Evolutionary conservation across 768 basidiomycete species (phyloP), one percentile per base, ranked within the genome.

Genomic region (Amanita rimosa): DNA sequence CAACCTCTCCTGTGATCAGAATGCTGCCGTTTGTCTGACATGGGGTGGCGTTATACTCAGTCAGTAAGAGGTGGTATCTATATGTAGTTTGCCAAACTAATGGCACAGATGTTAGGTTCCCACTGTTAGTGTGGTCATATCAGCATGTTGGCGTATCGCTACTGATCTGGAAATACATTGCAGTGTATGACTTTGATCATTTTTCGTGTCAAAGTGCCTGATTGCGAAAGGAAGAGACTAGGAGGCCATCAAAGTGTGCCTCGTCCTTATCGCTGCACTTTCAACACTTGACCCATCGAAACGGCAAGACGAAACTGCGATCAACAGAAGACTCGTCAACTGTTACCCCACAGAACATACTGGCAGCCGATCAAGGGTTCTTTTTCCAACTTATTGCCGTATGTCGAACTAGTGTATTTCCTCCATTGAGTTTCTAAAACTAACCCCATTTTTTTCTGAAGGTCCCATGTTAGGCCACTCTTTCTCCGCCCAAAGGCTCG

Each of bases 1-100:
- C 21, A 74, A 72, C 52, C 79, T 72, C 55, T 76, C 78, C 3
- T 81, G 79, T 56, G 54, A 61, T 24, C 51, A 64, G 14, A 57
- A 54, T 27, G 64, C 69, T 34, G 49, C 59, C 3, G 61, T 74
- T 54, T 81, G 79, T 53, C 56, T 64, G 2, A 81, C 53, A 76
- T 74, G 70, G 79, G 79, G 9, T 81, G 79, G 79, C 65, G 79
- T 59, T 79, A 78, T 57, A 68, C 70, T 17, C 60, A 74, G 68
- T 76, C 60, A 56, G 65, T 62, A 9, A 11, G 11, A 31, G 19
- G 6, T 24, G 10, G 33, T 35, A 34, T 39, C 31, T 13, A 16
- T 31, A n/a, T n/a, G n/a, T n/a, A 24, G 42, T 48, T 24, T 41
- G 4, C 22, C 16, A 21, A 7, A 3, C 14, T 35, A 33, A 34